A percentile compares a stretch with the other conserved stretches of the same genome.
Evolutionary conservation across 164 flowering plant genomes (phyloP).

Genomic region (Vitis vinifera): DNA sequence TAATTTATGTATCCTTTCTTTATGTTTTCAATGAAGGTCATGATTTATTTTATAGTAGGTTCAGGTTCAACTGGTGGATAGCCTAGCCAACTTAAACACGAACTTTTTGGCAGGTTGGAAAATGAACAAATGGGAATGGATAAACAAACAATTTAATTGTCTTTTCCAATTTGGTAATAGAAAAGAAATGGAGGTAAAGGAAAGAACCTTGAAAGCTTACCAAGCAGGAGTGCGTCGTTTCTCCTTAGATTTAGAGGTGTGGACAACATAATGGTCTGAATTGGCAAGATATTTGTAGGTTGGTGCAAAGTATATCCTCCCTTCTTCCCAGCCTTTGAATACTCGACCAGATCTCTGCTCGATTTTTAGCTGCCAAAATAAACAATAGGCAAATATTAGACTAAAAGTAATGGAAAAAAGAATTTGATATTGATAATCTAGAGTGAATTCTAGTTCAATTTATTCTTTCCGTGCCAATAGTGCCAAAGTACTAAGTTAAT

Average conservation of each 20-base stretch:
- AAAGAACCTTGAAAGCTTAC: slow-evolving; percentile 25
- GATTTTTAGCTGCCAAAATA: slow-evolving; percentile 52
- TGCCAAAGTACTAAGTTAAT: too few species aligned
- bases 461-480: too few species aligned
- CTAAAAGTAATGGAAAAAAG: background rate
- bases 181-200: background rate
- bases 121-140: background rate
- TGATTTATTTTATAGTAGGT: too few species aligned
- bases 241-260: slow-evolving; percentile 46
- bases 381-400: background rate
- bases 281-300: slow-evolving; percentile 77
- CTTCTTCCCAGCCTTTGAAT: slow-evolving; percentile 90
- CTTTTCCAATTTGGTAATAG: too few species aligned
- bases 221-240: slow-evolving; percentile 85
- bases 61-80: too few species aligned
- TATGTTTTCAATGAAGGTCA: too few species aligned
- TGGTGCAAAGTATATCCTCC: slow-evolving; percentile 76
- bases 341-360: slow-evolving; percentile 80
- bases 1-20: too few species aligned
- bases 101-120: background rate
- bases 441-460: too few species aligned
- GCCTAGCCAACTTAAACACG: too few species aligned
- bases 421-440: background rate
- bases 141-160: background rate
- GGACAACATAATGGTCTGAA: slow-evolving; percentile 65